These are phyloP conservation scores for Panaeolus papilionaceus DNA, from an alignment of 768 basidiomycete genomes.

Conservation along the genomic window DNA sequence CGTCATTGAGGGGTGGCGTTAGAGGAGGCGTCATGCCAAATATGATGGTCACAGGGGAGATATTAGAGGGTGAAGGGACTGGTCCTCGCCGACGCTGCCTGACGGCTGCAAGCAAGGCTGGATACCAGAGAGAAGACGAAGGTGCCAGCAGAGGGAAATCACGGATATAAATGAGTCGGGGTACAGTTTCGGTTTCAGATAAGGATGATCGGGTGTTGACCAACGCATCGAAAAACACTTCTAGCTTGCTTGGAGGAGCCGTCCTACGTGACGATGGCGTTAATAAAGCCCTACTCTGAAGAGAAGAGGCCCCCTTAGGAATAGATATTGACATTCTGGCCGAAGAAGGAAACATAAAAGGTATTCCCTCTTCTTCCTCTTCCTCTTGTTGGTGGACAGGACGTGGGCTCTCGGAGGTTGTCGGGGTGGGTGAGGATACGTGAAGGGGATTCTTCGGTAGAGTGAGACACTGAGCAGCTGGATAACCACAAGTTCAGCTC, in stretches of 20 bases:
- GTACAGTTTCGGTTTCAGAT: slow-evolving; percentile 30
- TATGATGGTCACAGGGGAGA: slow-evolving; percentile 81
- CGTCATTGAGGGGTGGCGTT: slow-evolving; percentile 47
- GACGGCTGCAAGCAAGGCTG: slow-evolving; percentile 80
- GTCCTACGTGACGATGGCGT: slow-evolving; percentile 48
- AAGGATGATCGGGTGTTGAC: slow-evolving; percentile 60
- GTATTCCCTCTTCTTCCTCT: slow-evolving; percentile 38
- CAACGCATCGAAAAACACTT: slow-evolving; percentile 78
- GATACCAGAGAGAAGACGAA: slow-evolving; percentile 80
- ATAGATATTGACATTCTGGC: slow-evolving; percentile 48
- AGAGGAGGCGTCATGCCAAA: slow-evolving; percentile 88
- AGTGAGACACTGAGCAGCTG: slow-evolving; percentile 74
- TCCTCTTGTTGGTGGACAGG: slow-evolving; percentile 54
- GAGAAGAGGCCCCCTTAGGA: slow-evolving; percentile 43
- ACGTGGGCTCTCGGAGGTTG: slow-evolving; percentile 25
- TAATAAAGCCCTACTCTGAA: slow-evolving; percentile 46
- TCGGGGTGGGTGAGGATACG: slow-evolving; percentile 47
- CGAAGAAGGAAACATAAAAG: slow-evolving; percentile 36
- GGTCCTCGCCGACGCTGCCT: slow-evolving; percentile 74
- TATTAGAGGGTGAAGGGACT: slow-evolving; percentile 62
- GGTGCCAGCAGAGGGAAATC: slow-evolving; percentile 80
- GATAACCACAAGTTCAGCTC: background rate
- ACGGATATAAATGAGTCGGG: slow-evolving; percentile 84
- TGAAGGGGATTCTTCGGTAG: slow-evolving; percentile 81
- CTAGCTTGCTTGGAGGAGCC: slow-evolving; percentile 60